Evolutionary conservation across 805 yeast species (phyloP).

Genomic region (Zygosaccharomyces bisporus): DNA sequence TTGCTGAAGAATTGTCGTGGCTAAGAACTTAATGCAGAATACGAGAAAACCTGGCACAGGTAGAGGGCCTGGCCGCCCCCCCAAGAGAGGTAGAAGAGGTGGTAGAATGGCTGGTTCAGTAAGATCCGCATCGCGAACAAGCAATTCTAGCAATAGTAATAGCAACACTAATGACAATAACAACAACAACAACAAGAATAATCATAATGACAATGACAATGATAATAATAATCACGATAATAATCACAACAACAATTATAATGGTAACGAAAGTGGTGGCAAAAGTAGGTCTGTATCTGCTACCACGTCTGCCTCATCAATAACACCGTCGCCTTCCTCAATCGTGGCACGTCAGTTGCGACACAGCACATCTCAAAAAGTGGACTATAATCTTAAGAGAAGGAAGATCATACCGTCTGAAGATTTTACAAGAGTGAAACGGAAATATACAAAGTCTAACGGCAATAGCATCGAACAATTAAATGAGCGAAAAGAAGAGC

Average conservation of each 20-base stretch:
- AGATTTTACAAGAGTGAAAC: slow-evolving; percentile 14
- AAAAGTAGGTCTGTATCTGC: slow-evolving; percentile 11
- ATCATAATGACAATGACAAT: slow-evolving; percentile 3
- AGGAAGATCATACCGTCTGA: slow-evolving; percentile 31
- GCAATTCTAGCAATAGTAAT: neutral
- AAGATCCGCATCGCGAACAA: slow-evolving; percentile 2
- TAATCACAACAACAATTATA: slow-evolving; percentile 1
- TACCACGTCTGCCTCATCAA: slow-evolving; percentile 9
- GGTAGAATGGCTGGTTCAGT: slow-evolving; percentile 1
- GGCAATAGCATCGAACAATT: neutral
- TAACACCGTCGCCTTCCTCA: slow-evolving; percentile 8
- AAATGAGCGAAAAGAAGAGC: slow-evolving; percentile 5
- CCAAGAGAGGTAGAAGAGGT: slow-evolving; percentile 6
- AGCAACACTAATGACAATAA: slow-evolving; percentile 5
- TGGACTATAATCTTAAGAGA: slow-evolving; percentile 34
- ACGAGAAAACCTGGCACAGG: slow-evolving; percentile 93
- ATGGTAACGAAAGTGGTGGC: slow-evolving; percentile 4
- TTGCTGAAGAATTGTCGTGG: slow-evolving; percentile 40
- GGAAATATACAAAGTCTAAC: slow-evolving; percentile 4
- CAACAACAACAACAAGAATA: neutral
- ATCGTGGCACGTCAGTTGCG: slow-evolving; percentile 25
- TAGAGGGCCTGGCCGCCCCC: slow-evolving; percentile 25
- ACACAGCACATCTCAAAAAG: slow-evolving; percentile 30
- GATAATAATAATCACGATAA: neutral
- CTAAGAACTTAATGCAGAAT: slow-evolving; percentile 63